Percentiles rank a stretch among this genome's conserved stretches.
Conservation (phyloP, 2,329 filamentous ascomycete species). For the Ciborinia camelliae region DNA sequence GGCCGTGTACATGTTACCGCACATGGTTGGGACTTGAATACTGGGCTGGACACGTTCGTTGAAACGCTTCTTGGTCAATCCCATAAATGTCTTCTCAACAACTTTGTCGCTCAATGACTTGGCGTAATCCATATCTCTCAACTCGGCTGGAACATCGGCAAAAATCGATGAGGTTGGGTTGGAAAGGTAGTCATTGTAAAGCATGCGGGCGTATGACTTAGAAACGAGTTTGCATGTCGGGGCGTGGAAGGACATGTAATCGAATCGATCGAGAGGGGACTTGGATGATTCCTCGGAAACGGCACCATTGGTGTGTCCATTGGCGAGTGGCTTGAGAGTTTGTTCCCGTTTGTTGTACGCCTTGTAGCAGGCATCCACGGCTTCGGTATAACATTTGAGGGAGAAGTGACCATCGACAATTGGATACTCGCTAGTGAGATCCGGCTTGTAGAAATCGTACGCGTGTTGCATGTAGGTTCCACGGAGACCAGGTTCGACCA, state of each 20-base stretch:
- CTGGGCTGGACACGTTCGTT: constrained; percentile 70
- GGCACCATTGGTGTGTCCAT: constrained; percentile 53
- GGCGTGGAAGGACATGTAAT: constrained; percentile 79
- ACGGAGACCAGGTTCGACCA: constrained; percentile 73
- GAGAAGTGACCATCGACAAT: constrained; percentile 84
- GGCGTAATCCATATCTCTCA: constrained; percentile 75
- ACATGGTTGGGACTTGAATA: constrained; percentile 74
- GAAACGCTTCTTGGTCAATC: constrained; percentile 78
- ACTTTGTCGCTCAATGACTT: constrained; percentile 77
- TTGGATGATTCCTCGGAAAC: constrained; percentile 44
- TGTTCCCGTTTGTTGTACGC: constrained; percentile 74
- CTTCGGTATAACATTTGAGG: constrained; percentile 75
- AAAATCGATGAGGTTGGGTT: constrained; percentile 66
- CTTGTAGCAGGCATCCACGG: constrained; percentile 76
- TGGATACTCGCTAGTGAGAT: constrained; percentile 82
- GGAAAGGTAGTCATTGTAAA: constrained; percentile 81
- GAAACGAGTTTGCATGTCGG: constrained; percentile 84
- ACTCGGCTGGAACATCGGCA: constrained; percentile 69
- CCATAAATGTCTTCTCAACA: constrained; percentile 85
- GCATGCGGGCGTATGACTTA: constrained; percentile 78
- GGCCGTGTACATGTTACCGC: constrained; percentile 62
- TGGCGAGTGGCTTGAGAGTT: constrained; percentile 49
- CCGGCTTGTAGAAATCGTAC: constrained; percentile 90
- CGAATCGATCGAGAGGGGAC: constrained; percentile 73
- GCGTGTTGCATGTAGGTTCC: constrained; percentile 79